Base-by-base conservation (phyloP, 2,329 filamentous ascomycete species). In the Pyrenophora graminea region DNA sequence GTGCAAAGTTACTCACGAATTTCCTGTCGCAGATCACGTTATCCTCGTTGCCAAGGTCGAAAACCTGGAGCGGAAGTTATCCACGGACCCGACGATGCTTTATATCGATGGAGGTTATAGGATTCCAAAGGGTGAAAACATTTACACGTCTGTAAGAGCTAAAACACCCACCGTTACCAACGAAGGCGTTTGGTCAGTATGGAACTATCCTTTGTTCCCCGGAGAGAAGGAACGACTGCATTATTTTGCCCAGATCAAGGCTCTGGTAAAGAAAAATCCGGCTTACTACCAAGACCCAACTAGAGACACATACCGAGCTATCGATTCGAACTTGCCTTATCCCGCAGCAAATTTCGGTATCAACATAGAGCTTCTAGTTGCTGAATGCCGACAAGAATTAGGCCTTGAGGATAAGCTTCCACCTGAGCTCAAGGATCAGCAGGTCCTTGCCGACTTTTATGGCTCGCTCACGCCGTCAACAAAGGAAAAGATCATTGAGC, bases 1-100 rank as follows among this genome's bases (percentile, higher is more conserved):
- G 21, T 79, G 73, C 33, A 53, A 68, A 17, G 18, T 77, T 17
- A 59, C 73, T 23, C 53, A 62, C 6, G 69, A 75, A 30, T 53
- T 79, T 3, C 48, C 62, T 8, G 70, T 80, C 32, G 76, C 69
- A 3, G 79, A 82, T 55, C 79, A 81, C 56, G 63, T 77, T 27
- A 71, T 82, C 18, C 68, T 77, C 1, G 71, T 80, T 44, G 79
- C 77, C n/a, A 67, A 72, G 40, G 71, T 80, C 15, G 49, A 53
- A 6, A 50, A 38, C 7, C 32, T 68, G 19, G 48, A 55, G 6
- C 23, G 36, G 1, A 56, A 23, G 17, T 18, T 15, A 12, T 19
- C 25, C 3, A 39, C 45, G 2, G 38, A 39, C 4, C 42, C 54
- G 15, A 59, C 63, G 3, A 52, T 72, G 2, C 38, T 62, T 4